Evolutionary conservation across 176 grass and related monocot species (phyloP).

Genomic region (Calamus simplicifolius): DNA sequence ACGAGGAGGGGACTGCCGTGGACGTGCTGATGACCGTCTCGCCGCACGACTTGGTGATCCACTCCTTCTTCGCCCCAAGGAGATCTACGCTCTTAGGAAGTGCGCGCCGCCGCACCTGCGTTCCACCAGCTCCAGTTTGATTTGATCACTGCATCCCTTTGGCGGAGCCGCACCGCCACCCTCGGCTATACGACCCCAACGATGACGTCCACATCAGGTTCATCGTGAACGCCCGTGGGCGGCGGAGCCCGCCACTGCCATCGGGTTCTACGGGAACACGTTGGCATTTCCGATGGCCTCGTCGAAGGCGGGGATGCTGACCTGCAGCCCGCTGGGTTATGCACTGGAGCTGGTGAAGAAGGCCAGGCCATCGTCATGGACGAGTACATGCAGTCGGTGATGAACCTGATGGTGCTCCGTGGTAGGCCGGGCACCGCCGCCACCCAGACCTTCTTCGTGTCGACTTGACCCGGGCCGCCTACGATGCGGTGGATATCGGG

Average conservation of each 20-base stretch:
- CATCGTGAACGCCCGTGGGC: slow-evolving; percentile 51
- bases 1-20: too few species aligned
- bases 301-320: slow-evolving; percentile 31
- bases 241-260: slow-evolving; percentile 30
- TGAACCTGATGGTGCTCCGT: too few species aligned
- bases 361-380: slow-evolving; percentile 40
- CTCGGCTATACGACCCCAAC: slow-evolving; percentile 25
- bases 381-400: slow-evolving; percentile 63
- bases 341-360: slow-evolving; percentile 55
- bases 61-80: too few species aligned
- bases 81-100: slow-evolving; percentile 39
- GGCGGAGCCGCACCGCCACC: slow-evolving; percentile 48
- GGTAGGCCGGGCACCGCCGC: slow-evolving; percentile 28
- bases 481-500: slow-evolving; percentile 58
- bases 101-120: slow-evolving; percentile 26
- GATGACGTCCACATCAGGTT: slow-evolving; percentile 50
- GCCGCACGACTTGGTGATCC: too few species aligned
- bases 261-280: slow-evolving; percentile 73
- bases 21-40: too few species aligned
- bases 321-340: slow-evolving; percentile 28
- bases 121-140: slow-evolving; percentile 39
- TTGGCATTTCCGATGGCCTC: slow-evolving; percentile 49
- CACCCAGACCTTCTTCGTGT: slow-evolving; percentile 48
- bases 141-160: slow-evolving; percentile 55
- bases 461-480: slow-evolving; percentile 51